Evolutionary conservation across 2,329 filamentous ascomycete species (phyloP), one percentile per base, ranked within the genome.

Genomic region (Penicillium brasilianum): DNA sequence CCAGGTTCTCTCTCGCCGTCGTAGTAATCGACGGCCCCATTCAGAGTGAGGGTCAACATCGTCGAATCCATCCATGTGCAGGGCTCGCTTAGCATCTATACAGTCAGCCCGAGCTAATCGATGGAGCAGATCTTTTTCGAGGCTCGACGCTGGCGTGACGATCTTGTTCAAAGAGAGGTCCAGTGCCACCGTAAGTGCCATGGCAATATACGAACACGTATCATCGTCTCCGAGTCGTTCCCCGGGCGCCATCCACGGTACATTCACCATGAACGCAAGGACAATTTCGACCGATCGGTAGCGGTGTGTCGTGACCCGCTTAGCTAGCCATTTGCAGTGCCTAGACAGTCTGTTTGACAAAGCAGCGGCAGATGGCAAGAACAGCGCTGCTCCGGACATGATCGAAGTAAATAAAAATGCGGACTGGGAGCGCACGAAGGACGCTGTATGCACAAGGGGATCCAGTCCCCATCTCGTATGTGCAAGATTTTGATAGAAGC

Each of bases 401-500:
- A 92, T 86, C 1, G 89, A 90, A 0, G 89, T 91, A 68, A 90
- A 88, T 1, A 92, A 79, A 70, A 91, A 91, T 1, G 88, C 84
- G 0, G 89, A 92, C 51, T 88, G 85, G 1, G 83, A 82, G 16
- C 88, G 86, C 2, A 90, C 87, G 67, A 90, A 92, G 0, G 82
- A 76, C 18, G 86, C 80, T 0, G 85, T 90, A 68, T 91, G 89
- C 4, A 91, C 78, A 14, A 84, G 73, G 1, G 88, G 87, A 66
- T 91, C 89, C 9, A 91, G 84, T 0, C 89, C 89, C 89, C 89
- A 92, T 72, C 89, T 79, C 0, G 89, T 92, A 72, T 92, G 89
- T 1, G 89, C 86, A 5, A 92, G 82, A 53, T 89, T 88, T 25
- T 87, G 82, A 69, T 90, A 87, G 67, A 91, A 92, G 69, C 88